phyloP scores from a whole-genome alignment of 208 protist species.

The Wallacemonas sp. region DNA sequence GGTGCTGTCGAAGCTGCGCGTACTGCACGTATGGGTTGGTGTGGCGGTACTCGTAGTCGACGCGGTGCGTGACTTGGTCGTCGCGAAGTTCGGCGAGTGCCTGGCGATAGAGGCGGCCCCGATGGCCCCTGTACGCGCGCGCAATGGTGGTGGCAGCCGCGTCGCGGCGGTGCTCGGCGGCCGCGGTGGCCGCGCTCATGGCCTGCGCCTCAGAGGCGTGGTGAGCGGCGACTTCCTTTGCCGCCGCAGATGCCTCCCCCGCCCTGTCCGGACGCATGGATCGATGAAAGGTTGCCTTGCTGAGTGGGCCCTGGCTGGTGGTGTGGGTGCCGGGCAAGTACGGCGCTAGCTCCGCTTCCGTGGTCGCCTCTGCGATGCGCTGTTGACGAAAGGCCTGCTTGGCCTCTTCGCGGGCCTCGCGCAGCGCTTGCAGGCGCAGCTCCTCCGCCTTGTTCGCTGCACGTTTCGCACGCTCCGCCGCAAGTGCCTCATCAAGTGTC shows the following conservation, averaged over 20 bases:
- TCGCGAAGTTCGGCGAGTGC: slow-evolving; percentile 11
- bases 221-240: neutral
- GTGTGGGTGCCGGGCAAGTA: slow-evolving; percentile 11
- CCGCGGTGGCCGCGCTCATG: neutral
- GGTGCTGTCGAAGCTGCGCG: neutral
- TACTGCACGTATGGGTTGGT: slow-evolving; percentile 7
- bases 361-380: slow-evolving; percentile 41
- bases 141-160: neutral
- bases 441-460: slow-evolving; percentile 13
- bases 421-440: slow-evolving; percentile 10
- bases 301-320: neutral
- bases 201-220: neutral
- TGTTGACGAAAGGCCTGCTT: slow-evolving; percentile 43
- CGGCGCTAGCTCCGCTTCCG: slow-evolving; percentile 23
- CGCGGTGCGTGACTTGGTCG: slow-evolving; percentile 21
- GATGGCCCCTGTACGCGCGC: neutral
- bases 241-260: neutral
- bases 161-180: neutral
- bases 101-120: slow-evolving; percentile 20
- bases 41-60: slow-evolving; percentile 12
- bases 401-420: slow-evolving; percentile 23
- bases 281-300: slow-evolving; percentile 1
- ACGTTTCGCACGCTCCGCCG: slow-evolving; percentile 24
- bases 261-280: neutral
- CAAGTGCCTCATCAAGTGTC: slow-evolving; percentile 27